A percentile compares a stretch with the other conserved stretches of the same genome.
These are phyloP conservation scores for Didymella arachidicola DNA, from an alignment of 2,329 filamentous ascomycete species.

Conservation along the genomic window DNA sequence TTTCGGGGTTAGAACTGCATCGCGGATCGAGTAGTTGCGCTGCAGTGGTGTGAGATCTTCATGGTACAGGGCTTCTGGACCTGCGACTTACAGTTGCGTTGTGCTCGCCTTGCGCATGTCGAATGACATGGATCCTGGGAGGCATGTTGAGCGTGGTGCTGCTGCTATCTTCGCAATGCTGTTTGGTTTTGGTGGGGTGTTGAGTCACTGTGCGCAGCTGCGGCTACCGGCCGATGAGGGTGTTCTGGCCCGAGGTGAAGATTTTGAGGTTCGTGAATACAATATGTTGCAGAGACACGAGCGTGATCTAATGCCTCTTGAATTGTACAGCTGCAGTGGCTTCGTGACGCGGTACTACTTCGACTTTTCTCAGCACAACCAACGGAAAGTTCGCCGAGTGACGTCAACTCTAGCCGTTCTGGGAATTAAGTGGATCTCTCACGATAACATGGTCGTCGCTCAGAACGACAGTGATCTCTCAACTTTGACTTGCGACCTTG, in stretches of 20 bases:
- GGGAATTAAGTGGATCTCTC: neutral
- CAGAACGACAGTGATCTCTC: too few relatives aligned
- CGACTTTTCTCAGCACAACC: constrained; percentile 9
- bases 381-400: constrained; percentile 9
- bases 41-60: constrained; percentile 55
- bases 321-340: neutral
- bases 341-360: neutral
- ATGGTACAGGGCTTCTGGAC: neutral
- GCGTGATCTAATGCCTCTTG: neutral
- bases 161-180: constrained; percentile 1
- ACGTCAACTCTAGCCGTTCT: constrained; percentile 12
- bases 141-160: constrained; percentile 29
- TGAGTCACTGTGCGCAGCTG: constrained; percentile 11
- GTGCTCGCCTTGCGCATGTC: constrained; percentile 79
- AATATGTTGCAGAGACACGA: neutral
- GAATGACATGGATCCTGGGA: constrained; percentile 61
- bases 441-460: constrained; percentile 24
- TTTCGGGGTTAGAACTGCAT: constrained; percentile 79
- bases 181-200: constrained; percentile 8
- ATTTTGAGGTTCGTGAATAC: neutral
- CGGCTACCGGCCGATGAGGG: neutral
- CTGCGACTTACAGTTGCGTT: constrained; percentile 60
- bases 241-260: neutral
- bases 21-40: constrained; percentile 75
- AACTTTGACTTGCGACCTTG: too few relatives aligned